Evolutionary conservation across 2,329 filamentous ascomycete species (phyloP), one percentile per base, ranked within the genome.

Genomic region (Fusarium luffae): DNA sequence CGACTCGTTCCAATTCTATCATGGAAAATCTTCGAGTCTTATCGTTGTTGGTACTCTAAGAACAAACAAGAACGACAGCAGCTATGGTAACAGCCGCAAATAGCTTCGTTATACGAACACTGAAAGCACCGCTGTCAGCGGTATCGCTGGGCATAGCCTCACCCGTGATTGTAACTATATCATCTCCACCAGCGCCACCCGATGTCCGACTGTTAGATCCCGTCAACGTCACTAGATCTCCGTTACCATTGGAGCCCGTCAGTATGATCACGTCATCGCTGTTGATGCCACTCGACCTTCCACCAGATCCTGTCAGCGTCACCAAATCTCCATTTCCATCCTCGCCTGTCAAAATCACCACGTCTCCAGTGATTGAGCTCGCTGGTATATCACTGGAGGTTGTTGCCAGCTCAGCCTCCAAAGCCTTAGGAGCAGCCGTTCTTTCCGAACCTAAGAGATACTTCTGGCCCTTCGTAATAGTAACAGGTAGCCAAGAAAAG

Each of bases 371-470:
- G 14, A 43, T 43, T 1, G 19, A 23, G n/a, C 19, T 23, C 5
- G 14, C 21, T 11, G 41, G 41, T 1, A 4, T 11, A 0, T 23
- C 14, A 21, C 14, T 43, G 41, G 19, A 43, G 2, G 41, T 43
- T 4, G 41, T 43, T 11, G 41, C 13, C 21, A 14, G 11, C 4
- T 43, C 19, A 4, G 41, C 41, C 7, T 12, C 10, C 4, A 37
- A n/a, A n/a, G 18, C 34, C 10, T 4, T 2, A 2, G 34, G 34
- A n/a, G 5, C 1, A n/a, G 34, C 0, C 2, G 18, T 37, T 37
- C 2, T 37, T 7, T 12, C 2, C 18, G 34, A n/a, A 7, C 3
- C 34, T 4, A 18, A 37, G 10, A 37, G 34, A 11, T 12, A n/a
- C 34, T 37, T 4, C 3, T 37, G 34, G 3, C 34, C 34, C n/a